Percentiles rank a stretch among this genome's conserved stretches.
phyloP scores from a whole-genome alignment of 306 rosid species.

The Fagus sylvatica region DNA sequence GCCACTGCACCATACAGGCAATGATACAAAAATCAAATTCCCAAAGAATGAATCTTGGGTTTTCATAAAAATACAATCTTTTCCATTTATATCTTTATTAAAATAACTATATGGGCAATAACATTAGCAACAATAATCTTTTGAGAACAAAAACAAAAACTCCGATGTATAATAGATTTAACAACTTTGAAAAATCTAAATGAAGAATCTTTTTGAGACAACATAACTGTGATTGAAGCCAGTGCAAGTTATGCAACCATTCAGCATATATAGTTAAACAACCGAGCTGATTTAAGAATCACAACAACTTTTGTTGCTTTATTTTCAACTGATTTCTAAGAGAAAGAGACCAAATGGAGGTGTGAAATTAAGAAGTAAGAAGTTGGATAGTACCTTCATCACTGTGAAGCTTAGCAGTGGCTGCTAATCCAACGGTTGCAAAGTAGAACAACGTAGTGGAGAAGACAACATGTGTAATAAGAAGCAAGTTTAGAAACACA shows the following conservation, averaged over 20 bases:
- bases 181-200: no score
- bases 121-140: not conserved
- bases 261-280: no score
- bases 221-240: no score
- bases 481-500: constrained; percentile 23
- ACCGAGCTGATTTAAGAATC: no score
- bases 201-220: no score
- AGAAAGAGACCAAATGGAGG: no score
- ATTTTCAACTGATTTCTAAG: no score
- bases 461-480: constrained; percentile 35
- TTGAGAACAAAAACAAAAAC: not conserved
- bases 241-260: no score
- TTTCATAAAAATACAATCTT: no score
- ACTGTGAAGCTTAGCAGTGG: constrained; percentile 53
- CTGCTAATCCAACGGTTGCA: constrained; percentile 41
- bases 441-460: constrained; percentile 34
- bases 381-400: constrained; percentile 49
- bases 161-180: no score
- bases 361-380: no score
- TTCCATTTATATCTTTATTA: not conserved
- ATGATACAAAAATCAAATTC: not conserved
- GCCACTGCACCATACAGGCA: constrained; percentile 64
- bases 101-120: not conserved
- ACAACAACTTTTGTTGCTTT: no score
- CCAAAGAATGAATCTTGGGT: not conserved